phyloP scores from a whole-genome alignment of 2,329 filamentous ascomycete genomes.

The Dactylellina drechsleri region DNA sequence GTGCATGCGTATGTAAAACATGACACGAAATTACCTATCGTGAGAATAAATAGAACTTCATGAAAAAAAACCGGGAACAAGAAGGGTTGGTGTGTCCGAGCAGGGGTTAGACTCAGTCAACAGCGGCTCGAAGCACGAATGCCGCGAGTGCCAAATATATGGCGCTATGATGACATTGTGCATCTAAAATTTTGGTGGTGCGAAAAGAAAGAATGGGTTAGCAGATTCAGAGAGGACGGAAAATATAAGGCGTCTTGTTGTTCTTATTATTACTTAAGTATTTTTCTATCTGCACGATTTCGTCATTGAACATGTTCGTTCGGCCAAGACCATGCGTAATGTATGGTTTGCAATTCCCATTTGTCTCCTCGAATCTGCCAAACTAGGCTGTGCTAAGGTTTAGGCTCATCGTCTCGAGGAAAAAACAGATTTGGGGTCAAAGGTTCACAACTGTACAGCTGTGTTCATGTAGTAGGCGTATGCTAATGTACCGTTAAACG shows the following conservation, averaged over 20 bases:
- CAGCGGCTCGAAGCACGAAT: conserved; percentile 32
- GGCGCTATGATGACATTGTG: conserved; percentile 49
- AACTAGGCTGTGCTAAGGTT: conserved; percentile 10
- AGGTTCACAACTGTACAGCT: conserved; percentile 21
- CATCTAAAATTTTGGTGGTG: conserved; percentile 10
- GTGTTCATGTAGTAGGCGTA: background rate
- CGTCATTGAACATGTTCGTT: conserved; percentile 40
- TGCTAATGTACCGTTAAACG: conserved; percentile 1
- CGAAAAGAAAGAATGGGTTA: background rate
- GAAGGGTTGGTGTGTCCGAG: conserved; percentile 32
- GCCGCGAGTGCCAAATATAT: conserved; percentile 46
- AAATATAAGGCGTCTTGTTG: conserved; percentile 5
- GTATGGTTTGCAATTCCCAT: conserved; percentile 17
- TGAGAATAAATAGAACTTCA: conserved; percentile 49
- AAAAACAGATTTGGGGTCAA: background rate
- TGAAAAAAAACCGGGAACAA: conserved; percentile 44
- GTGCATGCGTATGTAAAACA: background rate
- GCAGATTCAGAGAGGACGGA: conserved; percentile 7
- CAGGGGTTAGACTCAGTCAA: conserved; percentile 29
- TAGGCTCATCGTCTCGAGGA: background rate
- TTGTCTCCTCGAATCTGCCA: conserved; percentile 1
- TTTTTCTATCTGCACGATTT: conserved; percentile 32
- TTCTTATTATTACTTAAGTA: conserved; percentile 2
- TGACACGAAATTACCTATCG: conserved; percentile 26
- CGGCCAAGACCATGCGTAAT: conserved; percentile 9